Evolutionary conservation across 139 green algal species (phyloP), one percentile per base, ranked within the genome.

Genomic region (Chlorella sp.): DNA sequence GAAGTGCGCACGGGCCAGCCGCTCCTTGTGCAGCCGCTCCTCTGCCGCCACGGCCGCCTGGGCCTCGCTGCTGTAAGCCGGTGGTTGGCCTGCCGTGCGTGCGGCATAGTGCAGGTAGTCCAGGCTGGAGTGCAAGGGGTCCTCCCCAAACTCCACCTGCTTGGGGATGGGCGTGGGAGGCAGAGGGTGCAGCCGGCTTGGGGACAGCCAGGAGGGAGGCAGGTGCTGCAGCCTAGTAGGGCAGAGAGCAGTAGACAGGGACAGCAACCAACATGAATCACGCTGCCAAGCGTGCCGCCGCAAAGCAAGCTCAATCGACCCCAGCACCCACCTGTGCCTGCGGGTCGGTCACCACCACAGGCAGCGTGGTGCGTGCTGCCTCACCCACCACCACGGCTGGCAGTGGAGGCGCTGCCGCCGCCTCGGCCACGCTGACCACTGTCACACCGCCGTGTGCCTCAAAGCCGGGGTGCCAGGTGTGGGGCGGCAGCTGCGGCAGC

Each of bases 391-490:
- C 17, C 67, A 74, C 67, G 16, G 67, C 18, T 25, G 30, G 30
- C 67, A 60, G 51, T 15, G 51, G 51, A 4, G 51, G 51, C 15
- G 51, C 51, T 15, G 55, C 47, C 6, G 36, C 51, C 7, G 39
- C 25, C 26, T 81, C 51, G 23, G 25, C 32, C 13, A 38, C 38
- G 20, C 41, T 47, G 51, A 87, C 78, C 26, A 81, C 65, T 0
- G 73, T 87, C 13, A 88, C 28, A 60, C 84, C 75, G 9, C 17
- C 64, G 6, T 63, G 36, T 3, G n/a, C 18, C 62, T 67, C 21
- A 32, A 88, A 63, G n/a, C 84, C 84, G 0, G 84, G 72, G 39
- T 85, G 84, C 84, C 84, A 88, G n/a, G 57, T 75, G 80, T 55
- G 56, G 17, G 70, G 82, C 9, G 41, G 39, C 20, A 82, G 17